These are phyloP conservation scores for Allantophomopsis lycopodina DNA, from an alignment of 2,329 filamentous ascomycete species.

Conservation along the genomic window DNA sequence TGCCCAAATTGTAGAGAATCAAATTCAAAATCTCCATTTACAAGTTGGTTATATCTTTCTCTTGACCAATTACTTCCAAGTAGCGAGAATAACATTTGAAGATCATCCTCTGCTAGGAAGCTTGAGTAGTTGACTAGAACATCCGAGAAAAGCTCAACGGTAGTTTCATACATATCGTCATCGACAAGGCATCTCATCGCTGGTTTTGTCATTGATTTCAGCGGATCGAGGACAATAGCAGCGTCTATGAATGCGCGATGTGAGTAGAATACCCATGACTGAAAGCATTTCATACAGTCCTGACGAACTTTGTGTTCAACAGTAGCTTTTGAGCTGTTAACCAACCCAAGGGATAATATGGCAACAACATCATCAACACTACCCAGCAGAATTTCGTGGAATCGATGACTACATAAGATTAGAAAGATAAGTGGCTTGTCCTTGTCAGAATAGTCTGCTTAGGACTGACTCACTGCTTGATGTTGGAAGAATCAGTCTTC, in stretches of 20 bases:
- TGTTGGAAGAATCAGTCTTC: slow-evolving; percentile 50
- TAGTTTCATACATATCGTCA: slow-evolving; percentile 41
- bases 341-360: slow-evolving; percentile 27
- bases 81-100: slow-evolving; percentile 39
- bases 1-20: slow-evolving; percentile 52
- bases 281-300: slow-evolving; percentile 46
- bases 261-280: slow-evolving; percentile 65
- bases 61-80: slow-evolving; percentile 47
- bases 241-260: slow-evolving; percentile 47
- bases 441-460: no score
- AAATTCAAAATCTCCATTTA: slow-evolving; percentile 47
- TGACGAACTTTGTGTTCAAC: slow-evolving; percentile 29
- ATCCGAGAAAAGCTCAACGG: slow-evolving; percentile 52
- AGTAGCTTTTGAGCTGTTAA: slow-evolving; percentile 22
- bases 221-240: slow-evolving; percentile 38
- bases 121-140: slow-evolving; percentile 48
- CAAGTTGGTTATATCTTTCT: slow-evolving; percentile 36
- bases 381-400: slow-evolving; percentile 34
- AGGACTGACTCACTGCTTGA: slow-evolving; percentile 32
- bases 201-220: slow-evolving; percentile 44
- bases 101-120: slow-evolving; percentile 46
- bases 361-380: slow-evolving; percentile 35
- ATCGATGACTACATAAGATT: slow-evolving; percentile 19
- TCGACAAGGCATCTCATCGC: slow-evolving; percentile 47
- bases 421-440: background rate